These are phyloP conservation scores for Tothia fuscella DNA, from an alignment of 2,329 filamentous ascomycete genomes.

Conservation along the genomic window DNA sequence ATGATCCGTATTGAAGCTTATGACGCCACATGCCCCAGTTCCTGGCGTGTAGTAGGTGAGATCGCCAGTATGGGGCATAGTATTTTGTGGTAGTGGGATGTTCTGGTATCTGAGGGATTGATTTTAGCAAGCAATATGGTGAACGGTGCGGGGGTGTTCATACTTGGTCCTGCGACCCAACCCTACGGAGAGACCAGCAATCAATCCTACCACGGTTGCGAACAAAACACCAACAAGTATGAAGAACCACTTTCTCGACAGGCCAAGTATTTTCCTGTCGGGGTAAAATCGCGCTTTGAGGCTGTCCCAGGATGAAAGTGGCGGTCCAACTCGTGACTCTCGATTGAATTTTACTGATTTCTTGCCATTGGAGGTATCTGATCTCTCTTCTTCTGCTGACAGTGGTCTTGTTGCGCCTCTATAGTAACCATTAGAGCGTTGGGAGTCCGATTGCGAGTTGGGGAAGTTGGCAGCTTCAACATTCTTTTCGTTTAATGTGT, in stretches of 20 bases:
- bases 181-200: constrained; percentile 10
- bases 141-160: not conserved
- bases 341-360: too few relatives aligned
- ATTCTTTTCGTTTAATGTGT: too few relatives aligned
- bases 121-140: not conserved
- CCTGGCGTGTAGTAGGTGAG: constrained; percentile 12
- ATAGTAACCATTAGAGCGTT: too few relatives aligned
- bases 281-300: too few relatives aligned
- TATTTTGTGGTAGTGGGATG: constrained; percentile 9
- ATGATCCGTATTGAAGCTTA: constrained; percentile 12
- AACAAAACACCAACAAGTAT: constrained; percentile 4
- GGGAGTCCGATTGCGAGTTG: too few relatives aligned
- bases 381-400: too few relatives aligned
- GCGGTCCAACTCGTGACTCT: too few relatives aligned
- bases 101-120: constrained; percentile 4
- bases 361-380: too few relatives aligned
- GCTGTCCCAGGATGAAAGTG: too few relatives aligned
- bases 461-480: too few relatives aligned
- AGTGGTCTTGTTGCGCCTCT: too few relatives aligned
- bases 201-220: constrained; percentile 2
- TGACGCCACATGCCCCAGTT: constrained; percentile 11
- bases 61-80: constrained; percentile 10
- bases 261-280: constrained; percentile 5
- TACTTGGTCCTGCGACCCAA: constrained; percentile 5
- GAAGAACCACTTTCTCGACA: constrained; percentile 3